Evolutionary conservation across 2,329 filamentous ascomycete genomes (phyloP), one percentile per base, ranked within the genome.

Genomic region (Lecanicillium sp.): DNA sequence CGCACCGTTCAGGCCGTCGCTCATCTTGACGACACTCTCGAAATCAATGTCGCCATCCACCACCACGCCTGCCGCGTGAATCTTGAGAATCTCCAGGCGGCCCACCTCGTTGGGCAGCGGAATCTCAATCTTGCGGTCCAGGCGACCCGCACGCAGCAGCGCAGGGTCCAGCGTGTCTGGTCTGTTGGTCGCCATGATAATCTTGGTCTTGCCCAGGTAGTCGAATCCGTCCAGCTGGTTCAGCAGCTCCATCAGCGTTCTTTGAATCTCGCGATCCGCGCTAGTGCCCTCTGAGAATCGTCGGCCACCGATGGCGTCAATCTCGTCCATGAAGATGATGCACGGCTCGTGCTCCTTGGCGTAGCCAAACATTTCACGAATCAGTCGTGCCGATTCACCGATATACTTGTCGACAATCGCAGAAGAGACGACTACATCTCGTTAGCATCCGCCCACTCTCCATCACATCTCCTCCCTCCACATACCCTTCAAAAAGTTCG

Each of bases 301-400:
- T 60, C 94, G 83, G 54, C 94, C 94, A 66, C 93, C 93, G 62
- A 98, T 98, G 62, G 93, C 93, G 64, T 98, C 93, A 64, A 98
- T 98, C 72, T 98, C 93, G 76, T 98, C 94, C 93, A 98, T 98
- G 79, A 98, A 98, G 71, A 98, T 98, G 68, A 98, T 98, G 68
- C 93, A 98, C 32, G 93, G 93, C 69, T 98, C 93, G 67, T 98
- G 93, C 67, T 98, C 94, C 71, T 96, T 97, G 61, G 94, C 93
- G 63, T 98, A 98, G 50, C 93, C 94, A 63, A 98, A 98, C 94
- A 98, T 98, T 69, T 98, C 93, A 67, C 93, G 84, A 62, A 98
- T 98, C 56, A 98, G 76, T 56, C 94, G 86, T 30, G 93, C 93
- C 10, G 93, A 98, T 72, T 98, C 93, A 68, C 93, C 93, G 55